Evolutionary conservation across 2,329 filamentous ascomycete genomes (phyloP).

Genomic region (Aureobasidium melanogenum): DNA sequence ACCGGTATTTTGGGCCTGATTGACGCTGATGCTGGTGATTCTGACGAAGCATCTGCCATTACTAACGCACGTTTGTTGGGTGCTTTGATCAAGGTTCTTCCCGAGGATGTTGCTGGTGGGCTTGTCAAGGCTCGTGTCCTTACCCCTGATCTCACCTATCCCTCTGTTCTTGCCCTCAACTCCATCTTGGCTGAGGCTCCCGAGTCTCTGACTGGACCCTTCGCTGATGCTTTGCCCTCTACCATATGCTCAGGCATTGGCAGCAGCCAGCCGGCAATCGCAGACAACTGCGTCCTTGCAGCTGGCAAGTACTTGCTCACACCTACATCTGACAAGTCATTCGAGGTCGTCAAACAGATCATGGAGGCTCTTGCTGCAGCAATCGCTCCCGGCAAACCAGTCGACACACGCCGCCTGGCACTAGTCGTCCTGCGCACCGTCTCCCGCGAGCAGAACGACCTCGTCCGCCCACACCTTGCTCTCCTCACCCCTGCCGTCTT

Average conservation of each 20-base stretch:
- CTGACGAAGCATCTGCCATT: conserved; percentile 65
- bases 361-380: conserved; percentile 62
- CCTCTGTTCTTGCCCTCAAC: conserved; percentile 81
- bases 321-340: conserved; percentile 54
- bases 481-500: conserved; percentile 80
- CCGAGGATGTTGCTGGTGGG: conserved; percentile 55
- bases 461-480: conserved; percentile 71
- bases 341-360: conserved; percentile 68
- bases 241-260: conserved; percentile 71
- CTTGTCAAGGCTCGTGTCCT: conserved; percentile 68
- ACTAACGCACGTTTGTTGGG: conserved; percentile 87
- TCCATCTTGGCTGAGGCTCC: conserved; percentile 78
- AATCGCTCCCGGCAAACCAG: conserved; percentile 67
- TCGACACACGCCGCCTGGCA: conserved; percentile 75
- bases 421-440: conserved; percentile 84
- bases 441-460: conserved; percentile 66
- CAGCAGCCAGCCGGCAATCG: conserved; percentile 64
- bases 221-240: conserved; percentile 66
- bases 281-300: conserved; percentile 81
- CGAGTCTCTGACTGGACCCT: conserved; percentile 55
- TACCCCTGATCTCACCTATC: conserved; percentile 62
- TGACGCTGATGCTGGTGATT: conserved; percentile 70
- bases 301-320: conserved; percentile 82
- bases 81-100: conserved; percentile 78
- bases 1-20: conserved; percentile 81